Conservation (phyloP, 768 basidiomycete genomes). For the Basidioascus undulatus region DNA sequence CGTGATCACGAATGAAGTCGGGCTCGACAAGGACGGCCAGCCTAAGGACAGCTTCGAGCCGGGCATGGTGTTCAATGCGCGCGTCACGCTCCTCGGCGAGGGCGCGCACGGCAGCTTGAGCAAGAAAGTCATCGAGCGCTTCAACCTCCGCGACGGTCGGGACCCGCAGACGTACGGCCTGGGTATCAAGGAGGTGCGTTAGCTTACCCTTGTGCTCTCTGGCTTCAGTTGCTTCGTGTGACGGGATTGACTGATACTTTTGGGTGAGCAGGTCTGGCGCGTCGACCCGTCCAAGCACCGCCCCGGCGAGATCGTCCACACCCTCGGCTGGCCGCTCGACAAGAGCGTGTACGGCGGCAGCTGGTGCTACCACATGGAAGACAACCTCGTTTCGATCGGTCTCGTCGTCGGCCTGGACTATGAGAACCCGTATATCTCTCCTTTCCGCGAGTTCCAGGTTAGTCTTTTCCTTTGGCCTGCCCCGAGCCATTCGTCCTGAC, state of each 20-base stretch:
- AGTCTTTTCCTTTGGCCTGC: slow-evolving; percentile 9
- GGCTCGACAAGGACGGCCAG: slow-evolving; percentile 46
- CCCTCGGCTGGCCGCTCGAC: slow-evolving; percentile 80
- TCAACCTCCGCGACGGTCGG: slow-evolving; percentile 38
- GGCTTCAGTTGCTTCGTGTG: too few relatives aligned
- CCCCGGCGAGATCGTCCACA: slow-evolving; percentile 72
- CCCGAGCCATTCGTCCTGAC: slow-evolving; percentile 4
- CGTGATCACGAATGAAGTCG: slow-evolving; percentile 80
- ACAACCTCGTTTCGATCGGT: slow-evolving; percentile 67
- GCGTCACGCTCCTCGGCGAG: slow-evolving; percentile 76
- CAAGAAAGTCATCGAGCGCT: slow-evolving; percentile 50
- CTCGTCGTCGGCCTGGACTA: slow-evolving; percentile 88
- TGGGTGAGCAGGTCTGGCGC: too few relatives aligned
- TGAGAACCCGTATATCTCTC: slow-evolving; percentile 71
- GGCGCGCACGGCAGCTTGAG: slow-evolving; percentile 82
- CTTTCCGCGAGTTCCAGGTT: slow-evolving; percentile 82
- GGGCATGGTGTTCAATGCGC: slow-evolving; percentile 84
- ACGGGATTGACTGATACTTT: too few relatives aligned
- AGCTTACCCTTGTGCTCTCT: too few relatives aligned
- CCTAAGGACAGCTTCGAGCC: slow-evolving; percentile 79
- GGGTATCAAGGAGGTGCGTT: slow-evolving; percentile 90
- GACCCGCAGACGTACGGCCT: slow-evolving; percentile 90
- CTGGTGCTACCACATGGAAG: slow-evolving; percentile 89
- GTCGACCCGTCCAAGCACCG: slow-evolving; percentile 40
- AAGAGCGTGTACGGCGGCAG: slow-evolving; percentile 62